These are phyloP conservation scores for Pulveroboletus sp. DNA, from an alignment of 768 basidiomycete genomes.

Conservation along the genomic window DNA sequence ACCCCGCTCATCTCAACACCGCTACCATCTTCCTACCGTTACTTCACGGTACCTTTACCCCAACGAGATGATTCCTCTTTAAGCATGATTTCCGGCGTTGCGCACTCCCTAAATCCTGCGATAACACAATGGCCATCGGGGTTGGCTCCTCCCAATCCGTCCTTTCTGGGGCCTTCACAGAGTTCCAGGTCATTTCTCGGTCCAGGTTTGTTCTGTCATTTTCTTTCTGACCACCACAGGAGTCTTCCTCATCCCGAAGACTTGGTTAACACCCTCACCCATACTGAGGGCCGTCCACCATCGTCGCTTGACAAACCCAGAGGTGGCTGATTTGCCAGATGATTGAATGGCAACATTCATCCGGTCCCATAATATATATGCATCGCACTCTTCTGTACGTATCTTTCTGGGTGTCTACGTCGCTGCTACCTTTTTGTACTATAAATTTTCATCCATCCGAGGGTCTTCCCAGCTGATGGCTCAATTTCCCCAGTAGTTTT, in stretches of 20 bases:
- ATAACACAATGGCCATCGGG: slow-evolving; percentile 2
- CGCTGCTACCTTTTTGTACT: neutral
- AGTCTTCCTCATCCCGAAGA: neutral
- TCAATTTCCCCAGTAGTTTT: neutral
- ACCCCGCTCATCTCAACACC: neutral
- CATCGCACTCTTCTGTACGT: neutral
- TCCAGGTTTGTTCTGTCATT: neutral
- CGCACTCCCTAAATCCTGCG: neutral
- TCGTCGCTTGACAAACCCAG: slow-evolving; percentile 3
- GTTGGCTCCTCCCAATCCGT: neutral
- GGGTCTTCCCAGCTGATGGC: neutral
- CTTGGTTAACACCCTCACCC: neutral
- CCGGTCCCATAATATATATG: neutral
- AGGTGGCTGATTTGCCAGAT: neutral
- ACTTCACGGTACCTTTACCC: neutral
- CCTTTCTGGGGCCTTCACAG: neutral
- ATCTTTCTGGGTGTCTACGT: neutral
- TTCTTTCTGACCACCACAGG: slow-evolving; percentile 1
- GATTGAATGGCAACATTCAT: neutral
- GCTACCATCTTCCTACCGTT: neutral
- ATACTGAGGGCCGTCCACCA: slow-evolving; percentile 2
- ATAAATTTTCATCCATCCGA: neutral
- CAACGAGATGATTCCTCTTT: slow-evolving; percentile 3
- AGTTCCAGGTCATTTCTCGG: neutral
- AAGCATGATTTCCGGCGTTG: neutral